Conservation (phyloP, 306 rosid species). For the Cicer cuneatum region DNA sequence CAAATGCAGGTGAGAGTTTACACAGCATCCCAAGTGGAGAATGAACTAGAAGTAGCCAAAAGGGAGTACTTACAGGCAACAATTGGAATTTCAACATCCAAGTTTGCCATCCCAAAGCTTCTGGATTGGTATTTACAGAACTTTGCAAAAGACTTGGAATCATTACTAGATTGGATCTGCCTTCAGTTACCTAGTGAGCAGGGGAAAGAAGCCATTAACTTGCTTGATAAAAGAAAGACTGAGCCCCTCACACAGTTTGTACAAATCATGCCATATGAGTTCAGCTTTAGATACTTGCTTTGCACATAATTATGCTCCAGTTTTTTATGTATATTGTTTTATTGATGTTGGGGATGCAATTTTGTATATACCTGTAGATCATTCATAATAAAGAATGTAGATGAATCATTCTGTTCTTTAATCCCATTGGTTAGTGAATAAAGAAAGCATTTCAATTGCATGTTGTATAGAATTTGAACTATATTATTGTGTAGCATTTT, state of each 20-base stretch:
- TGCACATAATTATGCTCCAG: constrained; percentile 54
- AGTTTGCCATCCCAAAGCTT: constrained; percentile 78
- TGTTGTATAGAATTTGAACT: constrained; percentile 22
- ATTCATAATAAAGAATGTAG: constrained; percentile 37
- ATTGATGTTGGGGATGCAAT: constrained; percentile 45
- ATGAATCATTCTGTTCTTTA: constrained; percentile 31
- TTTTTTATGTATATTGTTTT: constrained; percentile 32
- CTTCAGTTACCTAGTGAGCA: constrained; percentile 87
- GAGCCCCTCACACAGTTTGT: constrained; percentile 74
- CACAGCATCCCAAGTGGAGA: constrained; percentile 87
- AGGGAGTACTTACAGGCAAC: constrained; percentile 88
- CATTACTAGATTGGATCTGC: constrained; percentile 92
- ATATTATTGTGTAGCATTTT: not conserved
- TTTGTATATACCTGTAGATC: constrained; percentile 56
- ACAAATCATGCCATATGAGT: constrained; percentile 83
- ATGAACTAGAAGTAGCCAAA: constrained; percentile 83
- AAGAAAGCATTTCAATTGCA: constrained; percentile 12
- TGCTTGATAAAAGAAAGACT: constrained; percentile 63
- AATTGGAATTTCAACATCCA: constrained; percentile 69
- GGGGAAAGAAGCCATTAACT: constrained; percentile 84
- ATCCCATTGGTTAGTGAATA: constrained; percentile 26
- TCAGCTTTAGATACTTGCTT: constrained; percentile 89
- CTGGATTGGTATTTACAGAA: constrained; percentile 87
- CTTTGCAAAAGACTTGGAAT: constrained; percentile 90
- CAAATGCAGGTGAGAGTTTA: constrained; percentile 88